These are phyloP conservation scores for Curvularia sp. DNA, from an alignment of 2,329 filamentous ascomycete genomes.

Conservation along the genomic window DNA sequence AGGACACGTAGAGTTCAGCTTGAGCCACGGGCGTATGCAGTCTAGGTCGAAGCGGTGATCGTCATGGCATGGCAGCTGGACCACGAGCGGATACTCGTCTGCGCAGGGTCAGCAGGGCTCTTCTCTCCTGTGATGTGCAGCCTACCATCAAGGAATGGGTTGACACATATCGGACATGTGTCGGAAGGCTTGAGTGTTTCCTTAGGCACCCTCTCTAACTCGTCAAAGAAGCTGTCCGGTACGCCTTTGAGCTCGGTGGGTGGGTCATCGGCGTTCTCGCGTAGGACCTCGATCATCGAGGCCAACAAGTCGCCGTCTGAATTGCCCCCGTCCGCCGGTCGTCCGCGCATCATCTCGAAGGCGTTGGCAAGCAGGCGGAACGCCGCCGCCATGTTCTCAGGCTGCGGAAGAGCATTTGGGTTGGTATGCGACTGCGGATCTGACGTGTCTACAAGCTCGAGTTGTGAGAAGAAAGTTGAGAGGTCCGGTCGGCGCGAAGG, in stretches of 20 bases:
- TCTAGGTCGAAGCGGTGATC: conserved; percentile 70
- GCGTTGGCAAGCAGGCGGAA: conserved; percentile 67
- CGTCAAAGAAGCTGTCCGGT: conserved; percentile 66
- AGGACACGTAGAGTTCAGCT: conserved; percentile 69
- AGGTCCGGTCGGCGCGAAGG: conserved; percentile 66
- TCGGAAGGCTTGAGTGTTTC: conserved; percentile 60
- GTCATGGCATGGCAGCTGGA: conserved; percentile 66
- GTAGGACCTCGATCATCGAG: conserved; percentile 62
- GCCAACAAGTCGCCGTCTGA: conserved; percentile 55
- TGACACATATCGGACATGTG: conserved; percentile 66
- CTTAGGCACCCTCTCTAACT: conserved; percentile 65
- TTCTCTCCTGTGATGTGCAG: conserved; percentile 7
- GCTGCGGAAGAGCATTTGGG: conserved; percentile 65
- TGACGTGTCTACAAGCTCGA: conserved; percentile 64
- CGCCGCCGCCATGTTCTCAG: conserved; percentile 65
- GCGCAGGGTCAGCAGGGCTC: conserved; percentile 28
- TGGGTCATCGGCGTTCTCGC: conserved; percentile 64
- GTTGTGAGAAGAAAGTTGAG: conserved; percentile 68
- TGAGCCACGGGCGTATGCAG: conserved; percentile 69
- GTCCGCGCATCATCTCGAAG: conserved; percentile 63
- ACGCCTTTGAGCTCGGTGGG: conserved; percentile 67
- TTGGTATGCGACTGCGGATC: conserved; percentile 60
- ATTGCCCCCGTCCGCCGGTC: conserved; percentile 41
- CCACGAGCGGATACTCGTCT: conserved; percentile 68
- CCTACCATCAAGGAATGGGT: conserved; percentile 65